Evolutionary conservation across 2,329 filamentous ascomycete genomes (phyloP).

Genomic region (Aspergillus sp.): DNA sequence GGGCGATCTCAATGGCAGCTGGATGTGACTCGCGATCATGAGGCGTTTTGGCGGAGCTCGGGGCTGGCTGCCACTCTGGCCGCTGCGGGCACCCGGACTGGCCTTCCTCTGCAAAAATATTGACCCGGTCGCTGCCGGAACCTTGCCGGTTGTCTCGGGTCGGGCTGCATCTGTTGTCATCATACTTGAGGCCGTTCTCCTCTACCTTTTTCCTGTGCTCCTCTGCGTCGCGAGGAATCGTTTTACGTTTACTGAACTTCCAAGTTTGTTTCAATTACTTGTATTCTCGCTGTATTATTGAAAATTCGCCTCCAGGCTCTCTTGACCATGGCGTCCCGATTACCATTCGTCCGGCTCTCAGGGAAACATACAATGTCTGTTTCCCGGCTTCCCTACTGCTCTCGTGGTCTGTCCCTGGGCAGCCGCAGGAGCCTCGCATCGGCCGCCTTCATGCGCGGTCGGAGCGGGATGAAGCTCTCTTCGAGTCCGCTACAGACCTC

Average conservation of each 20-base stretch:
- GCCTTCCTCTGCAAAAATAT: slow-evolving; percentile 30
- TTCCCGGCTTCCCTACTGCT: slow-evolving; percentile 18
- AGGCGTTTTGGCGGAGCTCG: background rate
- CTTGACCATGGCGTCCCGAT: slow-evolving; percentile 30
- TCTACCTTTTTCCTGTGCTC: slow-evolving; percentile 1
- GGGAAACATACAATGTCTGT: slow-evolving; percentile 22
- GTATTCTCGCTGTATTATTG: background rate
- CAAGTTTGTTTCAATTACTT: slow-evolving; percentile 2
- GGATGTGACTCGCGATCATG: slow-evolving; percentile 3
- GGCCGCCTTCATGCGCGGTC: slow-evolving; percentile 10
- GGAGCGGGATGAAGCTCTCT: slow-evolving; percentile 5
- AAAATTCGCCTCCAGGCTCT: background rate
- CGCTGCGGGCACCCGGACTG: slow-evolving; percentile 8
- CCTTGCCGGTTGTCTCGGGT: slow-evolving; percentile 10
- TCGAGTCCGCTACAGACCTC: slow-evolving; percentile 16
- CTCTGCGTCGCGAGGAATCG: too few species aligned
- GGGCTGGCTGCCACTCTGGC: slow-evolving; percentile 22
- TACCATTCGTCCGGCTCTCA: slow-evolving; percentile 27
- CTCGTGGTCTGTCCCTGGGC: slow-evolving; percentile 12
- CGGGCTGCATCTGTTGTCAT: slow-evolving; percentile 8
- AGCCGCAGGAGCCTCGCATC: slow-evolving; percentile 19
- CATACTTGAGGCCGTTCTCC: slow-evolving; percentile 1
- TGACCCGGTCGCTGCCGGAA: slow-evolving; percentile 22
- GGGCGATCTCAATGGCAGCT: too few species aligned
- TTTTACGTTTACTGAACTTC: too few species aligned